Evolutionary conservation across 305 asterid species (phyloP).

Genomic region (Solanum hybrid): DNA sequence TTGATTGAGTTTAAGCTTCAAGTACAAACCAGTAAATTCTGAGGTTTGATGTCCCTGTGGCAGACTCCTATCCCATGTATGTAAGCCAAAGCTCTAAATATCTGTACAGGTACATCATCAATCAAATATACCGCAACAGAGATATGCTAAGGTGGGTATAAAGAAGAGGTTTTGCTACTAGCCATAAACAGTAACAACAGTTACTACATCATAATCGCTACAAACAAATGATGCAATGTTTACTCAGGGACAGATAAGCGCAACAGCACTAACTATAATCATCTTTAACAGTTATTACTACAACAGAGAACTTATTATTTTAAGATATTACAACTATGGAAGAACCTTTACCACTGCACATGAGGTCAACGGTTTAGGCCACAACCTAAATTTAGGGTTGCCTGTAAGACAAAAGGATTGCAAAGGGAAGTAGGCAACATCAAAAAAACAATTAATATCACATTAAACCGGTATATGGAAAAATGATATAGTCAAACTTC

Average conservation of each 20-base stretch:
- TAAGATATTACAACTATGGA: background rate
- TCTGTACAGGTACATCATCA: slow-evolving; percentile 28
- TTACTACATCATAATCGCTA: background rate
- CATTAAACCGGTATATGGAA: background rate
- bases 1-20: background rate
- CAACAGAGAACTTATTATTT: background rate
- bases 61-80: slow-evolving; percentile 77
- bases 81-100: slow-evolving; percentile 79
- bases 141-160: background rate
- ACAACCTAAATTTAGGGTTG: background rate
- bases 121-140: background rate
- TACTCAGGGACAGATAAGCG: background rate
- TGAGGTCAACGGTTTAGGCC: background rate
- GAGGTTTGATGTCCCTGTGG: slow-evolving; percentile 89
- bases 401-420: background rate
- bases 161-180: background rate
- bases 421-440: background rate
- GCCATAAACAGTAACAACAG: background rate
- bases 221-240: background rate
- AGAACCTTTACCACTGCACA: background rate
- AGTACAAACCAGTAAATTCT: slow-evolving; percentile 63
- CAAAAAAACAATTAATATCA: background rate
- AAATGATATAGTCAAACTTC: background rate
- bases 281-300: background rate
- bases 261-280: background rate